These are phyloP conservation scores for Endogone sp. DNA, from an alignment of 192 early-diverging fungal species.

Conservation along the genomic window DNA sequence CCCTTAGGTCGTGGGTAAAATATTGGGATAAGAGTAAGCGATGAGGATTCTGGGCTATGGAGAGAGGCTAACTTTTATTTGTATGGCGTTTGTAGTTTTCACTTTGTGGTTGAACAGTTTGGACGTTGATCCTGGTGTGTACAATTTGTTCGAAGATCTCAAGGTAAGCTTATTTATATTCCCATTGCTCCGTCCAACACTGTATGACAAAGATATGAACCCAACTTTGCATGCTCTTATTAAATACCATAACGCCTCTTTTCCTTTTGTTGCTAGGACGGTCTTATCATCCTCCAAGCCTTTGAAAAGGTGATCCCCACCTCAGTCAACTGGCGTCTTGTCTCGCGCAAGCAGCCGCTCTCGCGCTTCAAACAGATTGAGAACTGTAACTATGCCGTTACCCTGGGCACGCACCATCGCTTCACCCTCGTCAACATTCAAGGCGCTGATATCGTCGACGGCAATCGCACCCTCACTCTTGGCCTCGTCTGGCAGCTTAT, in stretches of 20 bases:
- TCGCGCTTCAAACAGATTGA: slow-evolving; percentile 97
- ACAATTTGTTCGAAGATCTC: slow-evolving; percentile 97
- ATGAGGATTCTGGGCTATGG: too few relatives aligned
- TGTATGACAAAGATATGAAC: slow-evolving; percentile 7
- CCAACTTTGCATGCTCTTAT: not conserved
- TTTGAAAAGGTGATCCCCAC: slow-evolving; percentile 93
- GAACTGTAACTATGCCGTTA: slow-evolving; percentile 93
- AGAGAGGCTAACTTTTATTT: too few relatives aligned
- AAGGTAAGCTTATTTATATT: slow-evolving; percentile 25
- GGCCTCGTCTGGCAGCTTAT: slow-evolving; percentile 98
- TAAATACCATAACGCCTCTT: not conserved
- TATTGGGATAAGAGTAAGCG: too few relatives aligned
- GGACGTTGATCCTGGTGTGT: slow-evolving; percentile 95
- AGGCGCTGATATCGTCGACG: slow-evolving; percentile 92
- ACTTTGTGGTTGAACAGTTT: slow-evolving; percentile 97
- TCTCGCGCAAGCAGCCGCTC: slow-evolving; percentile 70
- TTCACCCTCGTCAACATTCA: slow-evolving; percentile 96
- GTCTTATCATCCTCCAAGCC: slow-evolving; percentile 88
- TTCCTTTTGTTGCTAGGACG: slow-evolving; percentile 56
- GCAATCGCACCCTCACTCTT: slow-evolving; percentile 83
- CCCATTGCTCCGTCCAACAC: not conserved
- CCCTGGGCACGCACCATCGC: slow-evolving; percentile 76
- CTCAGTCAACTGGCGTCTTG: slow-evolving; percentile 90
- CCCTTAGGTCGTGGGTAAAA: too few relatives aligned
- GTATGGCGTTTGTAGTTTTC: too few relatives aligned